A percentile compares a stretch with the other conserved stretches of the same genome.
Evolutionary conservation across 2,329 filamentous ascomycete genomes (phyloP).

Genomic region (Phialemoniopsis sp.): DNA sequence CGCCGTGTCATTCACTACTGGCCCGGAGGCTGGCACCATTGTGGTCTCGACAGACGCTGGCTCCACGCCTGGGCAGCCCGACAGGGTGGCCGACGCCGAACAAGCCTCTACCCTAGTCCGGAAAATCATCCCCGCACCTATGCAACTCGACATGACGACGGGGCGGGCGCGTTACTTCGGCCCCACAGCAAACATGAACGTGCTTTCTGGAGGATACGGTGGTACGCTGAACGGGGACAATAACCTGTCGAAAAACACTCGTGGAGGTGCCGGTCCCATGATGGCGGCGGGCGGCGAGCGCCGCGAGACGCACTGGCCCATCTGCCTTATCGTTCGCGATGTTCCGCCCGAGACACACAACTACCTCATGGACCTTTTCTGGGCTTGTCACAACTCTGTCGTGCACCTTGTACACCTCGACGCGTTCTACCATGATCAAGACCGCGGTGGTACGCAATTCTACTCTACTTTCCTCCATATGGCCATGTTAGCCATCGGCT

Average conservation of each 20-base stretch:
- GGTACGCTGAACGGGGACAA: too few relatives aligned
- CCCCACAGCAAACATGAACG: constrained; percentile 8
- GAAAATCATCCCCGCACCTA: constrained; percentile 2
- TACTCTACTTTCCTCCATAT: constrained; percentile 11
- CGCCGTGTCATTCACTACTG: too few relatives aligned
- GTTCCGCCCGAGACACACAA: constrained; percentile 8
- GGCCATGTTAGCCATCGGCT: constrained; percentile 9
- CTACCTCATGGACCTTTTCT: constrained; percentile 12
- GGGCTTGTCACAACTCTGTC: constrained; percentile 12
- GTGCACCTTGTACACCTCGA: constrained; percentile 10
- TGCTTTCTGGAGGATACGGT: not conserved
- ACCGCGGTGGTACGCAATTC: constrained; percentile 5
- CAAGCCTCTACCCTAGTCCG: too few relatives aligned
- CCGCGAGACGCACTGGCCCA: constrained; percentile 6
- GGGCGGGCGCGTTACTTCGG: constrained; percentile 7
- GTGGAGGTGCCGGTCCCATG: too few relatives aligned
- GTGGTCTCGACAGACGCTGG: too few relatives aligned
- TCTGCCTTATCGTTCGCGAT: constrained; percentile 4
- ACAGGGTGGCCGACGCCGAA: too few relatives aligned
- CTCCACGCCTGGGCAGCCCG: too few relatives aligned
- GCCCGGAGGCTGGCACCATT: too few relatives aligned
- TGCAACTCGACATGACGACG: constrained; percentile 7
- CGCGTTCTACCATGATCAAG: constrained; percentile 8
- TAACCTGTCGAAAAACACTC: too few relatives aligned
- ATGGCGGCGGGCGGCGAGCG: not conserved